These are phyloP conservation scores for Dioscorea cayenensis DNA, from an alignment of 116 monocot genomes.

Conservation along the genomic window DNA sequence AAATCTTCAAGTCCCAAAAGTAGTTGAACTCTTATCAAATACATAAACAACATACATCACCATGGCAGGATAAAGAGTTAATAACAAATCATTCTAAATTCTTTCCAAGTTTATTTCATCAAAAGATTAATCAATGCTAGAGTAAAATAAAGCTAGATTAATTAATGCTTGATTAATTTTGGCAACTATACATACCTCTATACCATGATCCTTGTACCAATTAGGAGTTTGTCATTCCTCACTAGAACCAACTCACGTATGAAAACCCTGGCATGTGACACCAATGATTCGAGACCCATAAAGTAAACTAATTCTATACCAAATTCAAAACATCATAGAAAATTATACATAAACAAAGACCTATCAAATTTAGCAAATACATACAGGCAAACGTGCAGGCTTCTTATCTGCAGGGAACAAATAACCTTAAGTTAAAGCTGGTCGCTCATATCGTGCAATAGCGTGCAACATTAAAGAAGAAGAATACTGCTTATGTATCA, in stretches of 20 bases:
- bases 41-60: too few species aligned
- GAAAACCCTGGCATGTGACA: constrained; percentile 42
- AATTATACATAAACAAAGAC: not conserved
- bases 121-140: too few species aligned
- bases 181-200: constrained; percentile 44
- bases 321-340: not conserved
- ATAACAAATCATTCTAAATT: too few species aligned
- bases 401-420: constrained; percentile 71
- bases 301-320: not conserved
- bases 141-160: too few species aligned
- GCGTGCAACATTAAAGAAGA: too few species aligned
- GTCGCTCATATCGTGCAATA: constrained; percentile 72
- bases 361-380: constrained; percentile 7
- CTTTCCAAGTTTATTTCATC: too few species aligned
- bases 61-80: too few species aligned
- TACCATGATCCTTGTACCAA: constrained; percentile 78
- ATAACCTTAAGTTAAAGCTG: constrained; percentile 73
- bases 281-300: constrained; percentile 1
- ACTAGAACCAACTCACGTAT: constrained; percentile 83
- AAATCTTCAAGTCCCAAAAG: too few species aligned
- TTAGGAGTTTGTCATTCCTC: constrained; percentile 70
- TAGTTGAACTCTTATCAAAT: too few species aligned
- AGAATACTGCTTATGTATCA: too few species aligned
- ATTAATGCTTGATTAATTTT: too few species aligned
- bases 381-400: constrained; percentile 77